Base-by-base conservation (phyloP, 169 alveolate genomes). In the Plasmodium malariae region DNA sequence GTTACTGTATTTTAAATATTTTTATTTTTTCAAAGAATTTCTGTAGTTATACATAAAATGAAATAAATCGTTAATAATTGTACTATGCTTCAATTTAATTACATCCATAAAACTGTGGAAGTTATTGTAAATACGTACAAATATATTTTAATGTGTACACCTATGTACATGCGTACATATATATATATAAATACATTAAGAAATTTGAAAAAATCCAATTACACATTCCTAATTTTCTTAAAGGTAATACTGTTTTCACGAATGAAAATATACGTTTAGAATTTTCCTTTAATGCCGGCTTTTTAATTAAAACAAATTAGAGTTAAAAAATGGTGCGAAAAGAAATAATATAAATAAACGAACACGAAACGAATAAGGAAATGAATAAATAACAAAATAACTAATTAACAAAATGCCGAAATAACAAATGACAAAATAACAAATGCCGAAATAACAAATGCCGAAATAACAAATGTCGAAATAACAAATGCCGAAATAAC, bases 261-360 rank as follows among this genome's bases (percentile, higher is more conserved):
- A 62, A 62, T 28, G 32, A 62, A 62, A 62, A 62, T 34, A n/a
- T 62, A 62, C 30, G 72, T 62, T 62, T 49, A n/a, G 9, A n/a
- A n/a, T 7, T 11, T 62, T 14, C 7, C 7, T 62, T 34, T 28
- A 28, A 28, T 62, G 26, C n/a, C n/a, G n/a, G n/a, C n/a, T n/a
- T n/a, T n/a, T n/a, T n/a, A n/a, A n/a, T n/a, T n/a, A n/a, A n/a
- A n/a, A n/a, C n/a, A n/a, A n/a, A n/a, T n/a, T n/a, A n/a, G n/a
- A n/a, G n/a, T n/a, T n/a, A n/a, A n/a, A n/a, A n/a, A n/a, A n/a
- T n/a, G n/a, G n/a, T n/a, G n/a, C 12, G 19, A 62, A 32, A 14
- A 32, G 72, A 32, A 26, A 62, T 30, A 9, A 62, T 62, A 6
- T 24, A 28, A 62, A 62, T 30, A n/a, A 11, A n/a, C 48, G 32